These are phyloP conservation scores for Bruguiera parviflora DNA, from an alignment of 345 rosid genomes.

Conservation along the genomic window DNA sequence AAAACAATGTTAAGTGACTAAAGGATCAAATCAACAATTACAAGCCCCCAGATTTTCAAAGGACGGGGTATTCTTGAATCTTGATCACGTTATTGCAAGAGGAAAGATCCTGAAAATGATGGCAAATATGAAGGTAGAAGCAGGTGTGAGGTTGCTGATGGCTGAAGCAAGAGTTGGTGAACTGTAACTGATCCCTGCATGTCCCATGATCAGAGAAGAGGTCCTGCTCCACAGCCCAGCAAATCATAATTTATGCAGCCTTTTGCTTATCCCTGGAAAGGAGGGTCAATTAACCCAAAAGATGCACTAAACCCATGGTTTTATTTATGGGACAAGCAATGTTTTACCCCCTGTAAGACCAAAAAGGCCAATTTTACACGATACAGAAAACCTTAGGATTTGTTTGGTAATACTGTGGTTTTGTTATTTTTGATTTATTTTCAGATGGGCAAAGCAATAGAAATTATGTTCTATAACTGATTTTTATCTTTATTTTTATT, in stretches of 20 bases:
- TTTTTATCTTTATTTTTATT: too few species aligned
- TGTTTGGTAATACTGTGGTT: too few species aligned
- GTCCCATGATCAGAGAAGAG: constrained; percentile 68
- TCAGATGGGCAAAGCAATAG: too few species aligned
- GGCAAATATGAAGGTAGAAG: constrained; percentile 81
- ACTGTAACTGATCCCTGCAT: constrained; percentile 72
- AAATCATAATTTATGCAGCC: background rate
- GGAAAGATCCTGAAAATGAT: constrained; percentile 16
- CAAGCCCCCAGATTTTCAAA: too few species aligned
- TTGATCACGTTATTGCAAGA: background rate
- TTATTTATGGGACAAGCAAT: background rate
- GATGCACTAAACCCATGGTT: background rate
- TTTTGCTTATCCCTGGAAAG: background rate
- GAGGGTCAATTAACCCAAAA: background rate
- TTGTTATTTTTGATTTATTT: too few species aligned
- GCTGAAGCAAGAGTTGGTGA: constrained; percentile 95
- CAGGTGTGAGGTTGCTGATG: constrained; percentile 92
- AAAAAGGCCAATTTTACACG: constrained; percentile 63
- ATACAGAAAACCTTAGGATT: constrained; percentile 41
- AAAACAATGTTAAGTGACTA: background rate
- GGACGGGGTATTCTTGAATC: background rate
- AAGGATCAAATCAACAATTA: too few species aligned
- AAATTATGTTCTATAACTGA: too few species aligned
- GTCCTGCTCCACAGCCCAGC: background rate
- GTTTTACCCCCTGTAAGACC: constrained; percentile 76